These are phyloP conservation scores for Aspergillus tubingensis DNA, from an alignment of 2,329 filamentous ascomycete species.

Conservation along the genomic window DNA sequence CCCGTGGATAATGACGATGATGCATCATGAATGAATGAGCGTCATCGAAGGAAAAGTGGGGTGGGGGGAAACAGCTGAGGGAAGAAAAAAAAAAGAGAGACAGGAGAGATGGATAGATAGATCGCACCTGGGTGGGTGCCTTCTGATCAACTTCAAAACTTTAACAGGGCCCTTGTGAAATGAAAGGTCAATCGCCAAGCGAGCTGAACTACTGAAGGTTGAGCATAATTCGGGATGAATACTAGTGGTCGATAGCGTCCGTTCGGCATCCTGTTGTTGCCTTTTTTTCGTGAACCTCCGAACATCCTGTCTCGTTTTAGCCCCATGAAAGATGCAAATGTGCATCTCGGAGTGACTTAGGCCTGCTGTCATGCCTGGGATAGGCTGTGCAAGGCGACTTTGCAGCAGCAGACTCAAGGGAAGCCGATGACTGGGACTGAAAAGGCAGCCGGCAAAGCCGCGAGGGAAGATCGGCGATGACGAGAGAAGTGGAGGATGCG, in stretches of 20 bases:
- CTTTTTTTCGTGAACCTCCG: background rate
- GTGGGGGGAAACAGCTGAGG: too few relatives aligned
- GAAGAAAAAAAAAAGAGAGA: background rate
- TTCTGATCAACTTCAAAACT: background rate
- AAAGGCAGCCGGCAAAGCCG: background rate
- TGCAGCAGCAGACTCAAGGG: background rate
- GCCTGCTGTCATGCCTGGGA: too few relatives aligned
- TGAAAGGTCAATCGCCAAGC: background rate
- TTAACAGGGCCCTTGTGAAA: background rate
- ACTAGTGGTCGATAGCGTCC: slow-evolving; percentile 8
- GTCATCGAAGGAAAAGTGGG: background rate
- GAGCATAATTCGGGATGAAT: background rate
- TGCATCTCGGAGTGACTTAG: too few relatives aligned
- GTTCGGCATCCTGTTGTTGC: background rate
- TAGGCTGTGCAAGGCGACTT: too few relatives aligned
- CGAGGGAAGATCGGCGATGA: background rate
- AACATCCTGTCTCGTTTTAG: too few relatives aligned
- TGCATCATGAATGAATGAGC: background rate
- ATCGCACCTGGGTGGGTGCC: background rate
- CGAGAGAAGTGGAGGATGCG: too few relatives aligned
- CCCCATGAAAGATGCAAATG: too few relatives aligned
- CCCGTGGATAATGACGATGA: background rate
- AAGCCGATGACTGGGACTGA: too few relatives aligned
- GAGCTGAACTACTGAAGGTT: background rate
- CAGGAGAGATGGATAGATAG: background rate